Base-by-base conservation (phyloP, 805 yeast species). In the Ogataea chonburiensis region DNA sequence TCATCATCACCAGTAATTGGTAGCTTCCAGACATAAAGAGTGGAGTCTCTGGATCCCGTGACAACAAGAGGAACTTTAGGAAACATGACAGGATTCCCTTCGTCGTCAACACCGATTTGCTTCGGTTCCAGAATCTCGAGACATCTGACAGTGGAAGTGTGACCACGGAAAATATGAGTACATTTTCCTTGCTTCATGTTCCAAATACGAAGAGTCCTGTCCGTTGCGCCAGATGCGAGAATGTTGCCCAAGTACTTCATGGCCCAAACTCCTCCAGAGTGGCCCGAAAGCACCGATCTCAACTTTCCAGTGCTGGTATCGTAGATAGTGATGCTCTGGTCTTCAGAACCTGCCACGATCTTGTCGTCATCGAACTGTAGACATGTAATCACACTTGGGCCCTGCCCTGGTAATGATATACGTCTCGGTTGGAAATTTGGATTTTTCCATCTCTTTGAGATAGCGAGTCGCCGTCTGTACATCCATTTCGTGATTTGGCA, bases 181-280 rank as follows among this genome's bases (percentile, higher is more conserved):
- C 98, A 91, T 46, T 73, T 73, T 2, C 91, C 95, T 15, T 83
- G 79, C 38, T 75, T 71, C 43, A 89, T 78, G 56, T 89, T 86
- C 98, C 98, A 93, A 4, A 93, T 79, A 40, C 98, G 73, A 3
- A 93, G 95, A 0, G 95, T 81, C 49, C 96, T 74, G 62, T 93
- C 98, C 0, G 97, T 91, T 2, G 96, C 83, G 0, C 98, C 98
- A 42, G 94, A 84, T 1, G 91, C 95, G 28, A 93, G 68, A 7
- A 88, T 86, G 51, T 81, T 78, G 15, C 86, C 88, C 37, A 75
- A 70, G 55, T 88, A 89, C 61, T 91, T 87, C 57, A 93, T 70
- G 1, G 98, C 98, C 98, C 98, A 93, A 5, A 93, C 98, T 24
- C 98, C 98, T 28, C 98, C 98, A 37, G 84, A 95, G 56, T 93